phyloP scores from a whole-genome alignment of 1,139 yeast species.

The Eremothecium sinecaudum region DNA sequence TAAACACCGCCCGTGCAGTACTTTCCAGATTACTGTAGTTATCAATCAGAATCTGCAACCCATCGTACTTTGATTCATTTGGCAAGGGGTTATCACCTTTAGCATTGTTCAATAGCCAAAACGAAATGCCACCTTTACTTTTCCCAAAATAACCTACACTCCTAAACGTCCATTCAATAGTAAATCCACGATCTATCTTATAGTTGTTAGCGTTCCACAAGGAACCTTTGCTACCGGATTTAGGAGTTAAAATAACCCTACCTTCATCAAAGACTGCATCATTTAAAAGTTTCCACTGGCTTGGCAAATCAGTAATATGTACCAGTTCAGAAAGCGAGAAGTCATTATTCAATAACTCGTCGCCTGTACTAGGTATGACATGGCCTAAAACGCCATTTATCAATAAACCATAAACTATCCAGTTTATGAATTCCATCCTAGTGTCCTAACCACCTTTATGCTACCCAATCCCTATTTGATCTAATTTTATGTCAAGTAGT shows the following conservation, averaged over 20 bases:
- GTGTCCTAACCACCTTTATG: too few species aligned
- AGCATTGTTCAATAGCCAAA: conserved; percentile 36
- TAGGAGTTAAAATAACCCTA: conserved; percentile 38
- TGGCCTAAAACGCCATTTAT: not conserved
- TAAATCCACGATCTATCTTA: conserved; percentile 40
- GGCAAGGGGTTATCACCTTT: conserved; percentile 9
- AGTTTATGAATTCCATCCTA: too few species aligned
- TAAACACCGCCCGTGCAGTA: conserved; percentile 43
- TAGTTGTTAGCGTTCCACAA: conserved; percentile 40
- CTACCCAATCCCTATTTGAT: too few species aligned
- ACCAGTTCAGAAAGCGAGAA: conserved; percentile 35
- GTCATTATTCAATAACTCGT: conserved; percentile 16
- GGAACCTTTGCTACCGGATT: conserved; percentile 36
- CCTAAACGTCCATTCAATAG: conserved; percentile 53
- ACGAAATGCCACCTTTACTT: conserved; percentile 42
- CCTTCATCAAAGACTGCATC: conserved; percentile 34
- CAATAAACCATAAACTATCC: too few species aligned
- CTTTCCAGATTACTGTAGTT: conserved; percentile 38
- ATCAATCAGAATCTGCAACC: conserved; percentile 49
- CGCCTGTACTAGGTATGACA: not conserved
- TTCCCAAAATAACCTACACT: conserved; percentile 42
- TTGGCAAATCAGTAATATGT: conserved; percentile 13
- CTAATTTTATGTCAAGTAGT: too few species aligned
- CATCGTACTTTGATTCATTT: conserved; percentile 40
- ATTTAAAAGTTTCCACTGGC: conserved; percentile 33